Evolutionary conservation across 345 rosid genomes (phyloP).

Genomic region (Streptanthus diversifolius): DNA sequence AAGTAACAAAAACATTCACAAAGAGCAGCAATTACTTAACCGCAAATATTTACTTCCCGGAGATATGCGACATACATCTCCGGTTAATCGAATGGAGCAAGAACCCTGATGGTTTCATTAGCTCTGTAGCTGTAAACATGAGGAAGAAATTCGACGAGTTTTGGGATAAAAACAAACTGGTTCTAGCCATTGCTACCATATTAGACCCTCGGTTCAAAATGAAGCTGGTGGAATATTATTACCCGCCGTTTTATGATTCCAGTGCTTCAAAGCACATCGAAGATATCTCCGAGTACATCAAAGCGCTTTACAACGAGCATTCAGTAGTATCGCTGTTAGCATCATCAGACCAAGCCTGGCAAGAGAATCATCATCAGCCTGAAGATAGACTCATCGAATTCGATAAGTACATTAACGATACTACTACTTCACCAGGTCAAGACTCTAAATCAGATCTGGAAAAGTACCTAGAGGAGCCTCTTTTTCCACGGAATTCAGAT

Average conservation of each 20-base stretch:
- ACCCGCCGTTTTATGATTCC: constrained; percentile 53
- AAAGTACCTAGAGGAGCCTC: constrained; percentile 81
- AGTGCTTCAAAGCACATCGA: constrained; percentile 53
- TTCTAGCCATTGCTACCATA: constrained; percentile 68
- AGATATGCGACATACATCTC: constrained; percentile 63
- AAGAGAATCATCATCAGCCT: constrained; percentile 23
- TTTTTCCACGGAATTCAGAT: constrained; percentile 66
- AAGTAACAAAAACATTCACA: constrained; percentile 47
- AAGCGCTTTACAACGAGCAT: constrained; percentile 65
- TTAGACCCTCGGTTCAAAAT: constrained; percentile 82
- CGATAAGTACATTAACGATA: constrained; percentile 60
- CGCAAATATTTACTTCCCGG: constrained; percentile 61
- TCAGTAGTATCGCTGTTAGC: constrained; percentile 61
- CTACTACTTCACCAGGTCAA: constrained; percentile 42
- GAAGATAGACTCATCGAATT: constrained; percentile 62
- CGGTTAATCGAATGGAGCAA: constrained; percentile 69
- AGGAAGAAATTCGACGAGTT: constrained; percentile 60
- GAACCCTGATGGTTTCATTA: constrained; percentile 54
- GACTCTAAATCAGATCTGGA: constrained; percentile 61
- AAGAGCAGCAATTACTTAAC: constrained; percentile 48
- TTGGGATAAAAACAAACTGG: constrained; percentile 68
- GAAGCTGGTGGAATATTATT: constrained; percentile 77
- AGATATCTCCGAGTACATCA: constrained; percentile 53
- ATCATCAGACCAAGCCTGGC: constrained; percentile 55
- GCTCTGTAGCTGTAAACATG: constrained; percentile 57